Evolutionary conservation across 2,329 filamentous ascomycete species (phyloP), one percentile per base, ranked within the genome.

Genomic region (Lachnum nothofagi): DNA sequence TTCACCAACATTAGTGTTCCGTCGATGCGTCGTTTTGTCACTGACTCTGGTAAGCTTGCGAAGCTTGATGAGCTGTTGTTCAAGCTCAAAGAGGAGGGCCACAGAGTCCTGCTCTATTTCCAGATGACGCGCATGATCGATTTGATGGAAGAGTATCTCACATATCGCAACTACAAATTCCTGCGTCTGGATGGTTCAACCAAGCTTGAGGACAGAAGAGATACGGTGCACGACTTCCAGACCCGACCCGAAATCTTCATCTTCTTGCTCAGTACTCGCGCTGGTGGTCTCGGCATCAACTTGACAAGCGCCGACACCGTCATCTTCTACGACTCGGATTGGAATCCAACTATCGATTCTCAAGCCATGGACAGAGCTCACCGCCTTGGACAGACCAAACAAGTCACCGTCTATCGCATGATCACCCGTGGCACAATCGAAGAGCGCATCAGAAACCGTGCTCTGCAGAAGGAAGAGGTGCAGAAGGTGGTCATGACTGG

Each of bases 51-150:
- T 64, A 98, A 98, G 72, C 80, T 98, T 52, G 91, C 90, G 40
- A 89, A 90, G 65, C 76, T 98, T 43, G 93, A 98, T 66, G 77
- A 88, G 57, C 76, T 98, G 16, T 78, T 98, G 12, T 87, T 87
- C 66, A 80, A 90, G 67, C 83, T 98, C 63, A 98, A 97, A 77
- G 86, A 89, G 54, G 88, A 86, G 55, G 87, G 87, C 29, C 93
- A 98, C 61, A 90, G 93, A 63, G 93, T 98, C 19, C 76, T 98
- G 46, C 75, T 98, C 17, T 98, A 98, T 77, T 98, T 98, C 87
- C 93, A 98, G 75, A 98, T 98, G 93, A 98, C 93, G 3, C 87
- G 88, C 65, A 98, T 98, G 93, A 97, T 98, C 65, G 91, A 98
- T 67, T 75, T 98, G 52, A 97, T 97, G 88, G 93, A 98, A 68